Conservation (phyloP, 1,139 yeast genomes). For the Taphrina pruni region DNA sequence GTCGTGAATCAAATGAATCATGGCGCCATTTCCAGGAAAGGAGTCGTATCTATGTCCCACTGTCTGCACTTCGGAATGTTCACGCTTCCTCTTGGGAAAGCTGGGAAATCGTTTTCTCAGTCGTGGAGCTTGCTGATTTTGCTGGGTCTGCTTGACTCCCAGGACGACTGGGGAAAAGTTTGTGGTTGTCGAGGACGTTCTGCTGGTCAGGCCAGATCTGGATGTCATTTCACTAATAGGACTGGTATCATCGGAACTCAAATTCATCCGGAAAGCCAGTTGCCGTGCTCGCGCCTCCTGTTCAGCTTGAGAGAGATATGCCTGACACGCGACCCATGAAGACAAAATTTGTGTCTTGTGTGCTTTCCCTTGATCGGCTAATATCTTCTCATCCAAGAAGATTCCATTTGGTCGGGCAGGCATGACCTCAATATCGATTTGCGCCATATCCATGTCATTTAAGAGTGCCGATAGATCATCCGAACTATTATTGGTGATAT, state of each 20-base stretch:
- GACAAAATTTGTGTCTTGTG: slow-evolving; percentile 26
- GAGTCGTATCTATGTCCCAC: slow-evolving; percentile 11
- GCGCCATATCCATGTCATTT: slow-evolving; percentile 11
- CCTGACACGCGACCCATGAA: slow-evolving; percentile 25
- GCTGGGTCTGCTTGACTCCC: not conserved
- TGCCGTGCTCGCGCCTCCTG: slow-evolving; percentile 12
- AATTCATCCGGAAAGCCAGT: slow-evolving; percentile 8
- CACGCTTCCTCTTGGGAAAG: not conserved
- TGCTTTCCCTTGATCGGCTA: slow-evolving; percentile 12
- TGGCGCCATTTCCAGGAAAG: not conserved
- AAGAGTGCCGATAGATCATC: slow-evolving; percentile 19
- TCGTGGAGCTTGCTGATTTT: not conserved
- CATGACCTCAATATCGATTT: slow-evolving; percentile 6
- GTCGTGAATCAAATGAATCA: slow-evolving; percentile 12
- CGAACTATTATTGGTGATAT: not conserved
- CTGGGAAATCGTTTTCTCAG: not conserved
- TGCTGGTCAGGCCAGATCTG: slow-evolving; percentile 21
- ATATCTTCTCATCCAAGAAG: slow-evolving; percentile 5
- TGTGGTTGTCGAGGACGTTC: slow-evolving; percentile 14
- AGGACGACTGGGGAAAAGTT: not conserved
- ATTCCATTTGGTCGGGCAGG: not conserved
- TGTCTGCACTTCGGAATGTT: not conserved
- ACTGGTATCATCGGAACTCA: slow-evolving; percentile 3
- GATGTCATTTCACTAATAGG: not conserved
- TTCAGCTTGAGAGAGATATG: slow-evolving; percentile 26